phyloP scores from a whole-genome alignment of 805 yeast species.

The Torulaspora indica region DNA sequence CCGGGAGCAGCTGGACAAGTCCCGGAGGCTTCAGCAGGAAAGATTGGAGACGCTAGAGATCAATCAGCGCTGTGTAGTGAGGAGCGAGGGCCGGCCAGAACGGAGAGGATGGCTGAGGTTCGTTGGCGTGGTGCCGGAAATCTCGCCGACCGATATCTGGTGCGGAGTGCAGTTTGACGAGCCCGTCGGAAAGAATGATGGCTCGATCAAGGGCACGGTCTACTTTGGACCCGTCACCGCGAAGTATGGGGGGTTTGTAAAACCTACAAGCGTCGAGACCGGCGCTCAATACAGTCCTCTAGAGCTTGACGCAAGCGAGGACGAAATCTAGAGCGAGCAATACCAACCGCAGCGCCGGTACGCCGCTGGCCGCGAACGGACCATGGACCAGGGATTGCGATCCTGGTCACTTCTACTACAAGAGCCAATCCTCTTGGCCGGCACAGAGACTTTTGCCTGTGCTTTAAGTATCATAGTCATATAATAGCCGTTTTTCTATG shows the following conservation, averaged over 20 bases:
- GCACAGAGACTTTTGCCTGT: neutral
- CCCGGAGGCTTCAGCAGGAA: constrained; percentile 27
- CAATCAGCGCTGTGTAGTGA: constrained; percentile 52
- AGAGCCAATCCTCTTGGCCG: neutral
- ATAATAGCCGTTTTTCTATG: neutral
- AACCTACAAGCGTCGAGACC: constrained; percentile 61
- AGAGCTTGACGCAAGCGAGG: constrained; percentile 41
- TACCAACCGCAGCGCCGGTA: too few relatives aligned
- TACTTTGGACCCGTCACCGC: constrained; percentile 52
- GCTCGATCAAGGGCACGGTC: constrained; percentile 55
- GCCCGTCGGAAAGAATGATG: constrained; percentile 84
- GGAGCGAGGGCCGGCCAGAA: constrained; percentile 20
- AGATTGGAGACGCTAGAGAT: constrained; percentile 38
- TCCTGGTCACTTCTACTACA: too few relatives aligned
- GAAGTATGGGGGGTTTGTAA: constrained; percentile 73
- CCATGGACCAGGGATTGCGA: too few relatives aligned
- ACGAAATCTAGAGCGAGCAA: constrained; percentile 33
- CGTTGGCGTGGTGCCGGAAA: constrained; percentile 62
- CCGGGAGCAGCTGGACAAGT: constrained; percentile 31
- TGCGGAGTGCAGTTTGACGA: constrained; percentile 82
- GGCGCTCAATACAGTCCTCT: constrained; percentile 52
- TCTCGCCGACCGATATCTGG: constrained; percentile 55
- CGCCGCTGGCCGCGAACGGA: too few relatives aligned
- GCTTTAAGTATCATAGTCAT: neutral
- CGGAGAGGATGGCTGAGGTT: constrained; percentile 68